Base-by-base conservation (phyloP, 192 early-diverging fungal species). In the Lobosporangium transversale region DNA sequence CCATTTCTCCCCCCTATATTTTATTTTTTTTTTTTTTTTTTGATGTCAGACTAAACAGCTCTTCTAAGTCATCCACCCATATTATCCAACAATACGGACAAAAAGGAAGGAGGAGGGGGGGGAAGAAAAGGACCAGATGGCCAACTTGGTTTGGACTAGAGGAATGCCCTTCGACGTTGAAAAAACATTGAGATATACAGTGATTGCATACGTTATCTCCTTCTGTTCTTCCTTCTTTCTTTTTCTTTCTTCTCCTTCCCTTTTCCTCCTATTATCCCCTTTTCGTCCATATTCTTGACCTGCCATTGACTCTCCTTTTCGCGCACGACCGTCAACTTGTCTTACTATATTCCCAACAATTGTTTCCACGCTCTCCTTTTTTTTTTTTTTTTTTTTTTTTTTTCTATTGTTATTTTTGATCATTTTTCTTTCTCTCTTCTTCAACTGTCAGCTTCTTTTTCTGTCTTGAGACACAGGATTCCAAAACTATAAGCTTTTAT, bases 361-460 rank as follows among this genome's bases (percentile, higher is more conserved):
- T n/a, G 15, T 47, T 31, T 48, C 42, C 0, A 10, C 21, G 10
- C 24, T 49, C 23, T 50, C 37, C 51, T 31, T 10, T 48, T 62
- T 35, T 29, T 21, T 51, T 21, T 27, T 50, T 31, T 36, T 62
- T 23, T 50, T 33, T 55, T 32, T n/a, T 37, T 53, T 17, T 43
- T 30, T n/a, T n/a, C n/a, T n/a, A n/a, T n/a, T n/a, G n/a, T n/a
- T n/a, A n/a, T n/a, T n/a, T n/a, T n/a, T n/a, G n/a, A n/a, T n/a
- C n/a, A n/a, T n/a, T n/a, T n/a, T n/a, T n/a, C n/a, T n/a, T n/a
- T n/a, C n/a, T n/a, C n/a, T n/a, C n/a, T n/a, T n/a, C n/a, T n/a
- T n/a, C n/a, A n/a, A n/a, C n/a, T n/a, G n/a, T n/a, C n/a, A n/a
- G n/a, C n/a, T n/a, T n/a, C n/a, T n/a, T n/a, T n/a, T n/a, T n/a